Base-by-base conservation (phyloP, 2,329 filamentous ascomycete species). In the Coniella vitis region DNA sequence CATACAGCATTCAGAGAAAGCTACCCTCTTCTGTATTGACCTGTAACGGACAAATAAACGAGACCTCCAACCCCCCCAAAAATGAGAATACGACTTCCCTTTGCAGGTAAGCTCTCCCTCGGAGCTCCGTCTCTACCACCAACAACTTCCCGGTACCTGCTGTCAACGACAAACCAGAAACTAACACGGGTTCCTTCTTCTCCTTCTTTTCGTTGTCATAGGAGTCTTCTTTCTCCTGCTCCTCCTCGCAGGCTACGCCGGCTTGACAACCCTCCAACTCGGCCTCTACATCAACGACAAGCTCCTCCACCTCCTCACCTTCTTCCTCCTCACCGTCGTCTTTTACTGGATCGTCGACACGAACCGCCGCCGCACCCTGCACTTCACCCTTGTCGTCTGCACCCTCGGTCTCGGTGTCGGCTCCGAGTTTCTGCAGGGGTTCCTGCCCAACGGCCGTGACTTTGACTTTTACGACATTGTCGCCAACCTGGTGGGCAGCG, bases 291-390 rank as follows among this genome's bases (percentile, higher is more conserved):
- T 91, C 64, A 90, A 94, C 72, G 90, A 96, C 76, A 97, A 98
- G 69, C 72, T 86, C 61, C 77, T 97, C 22, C 93, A 97, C 68
- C 76, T 87, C 59, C 54, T 90, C 51, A 90, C 87, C 60, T 97
- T 98, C 73, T 95, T 97, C 75, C 64, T 88, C 57, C 78, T 98
- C 46, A 95, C 91, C 14, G 68, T 87, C 56, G 71, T 79, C 58
- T 97, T 97, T 76, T 98, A 98, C 79, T 98, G 93, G 90, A 87
- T 96, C 63, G 70, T 96, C 59, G 93, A 98, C 65, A 94, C 90
- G 45, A 86, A 83, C 55, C 87, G 93, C 54, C 84, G 91, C 45
- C 87, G 91, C 57, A 85, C 83, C 17, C 73, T 95, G 42, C 86
- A 98, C 67, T 71, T 95, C 56, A 95, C 90, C 13, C 71, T 96